Evolutionary conservation across 2,329 filamentous ascomycete genomes (phyloP).

Genomic region (Monilinia aucupariae): DNA sequence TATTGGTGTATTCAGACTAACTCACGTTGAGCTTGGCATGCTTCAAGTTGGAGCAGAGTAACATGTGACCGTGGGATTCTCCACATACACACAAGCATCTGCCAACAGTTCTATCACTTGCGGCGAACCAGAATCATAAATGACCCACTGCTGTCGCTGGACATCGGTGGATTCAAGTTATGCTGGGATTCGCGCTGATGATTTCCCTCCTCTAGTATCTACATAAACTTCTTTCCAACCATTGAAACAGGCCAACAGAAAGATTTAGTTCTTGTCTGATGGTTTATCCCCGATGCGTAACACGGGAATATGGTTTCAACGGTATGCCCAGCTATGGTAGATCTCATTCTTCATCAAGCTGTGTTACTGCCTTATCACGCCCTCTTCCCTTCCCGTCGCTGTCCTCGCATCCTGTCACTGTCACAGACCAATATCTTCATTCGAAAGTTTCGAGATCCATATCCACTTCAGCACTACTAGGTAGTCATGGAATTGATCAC

Average conservation of each 20-base stretch:
- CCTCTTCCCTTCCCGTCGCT: neutral
- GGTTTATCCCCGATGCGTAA: neutral
- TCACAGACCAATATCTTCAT: neutral
- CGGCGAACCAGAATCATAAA: neutral
- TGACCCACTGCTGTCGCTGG: neutral
- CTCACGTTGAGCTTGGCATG: neutral
- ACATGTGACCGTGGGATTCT: neutral
- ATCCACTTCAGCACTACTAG: neutral
- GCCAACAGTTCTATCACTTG: neutral
- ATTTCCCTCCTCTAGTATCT: neutral
- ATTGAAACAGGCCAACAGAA: neutral
- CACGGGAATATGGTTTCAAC: neutral
- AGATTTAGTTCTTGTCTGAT: neutral
- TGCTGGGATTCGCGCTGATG: neutral
- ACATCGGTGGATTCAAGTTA: neutral
- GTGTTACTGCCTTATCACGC: neutral
- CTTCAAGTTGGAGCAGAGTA: neutral
- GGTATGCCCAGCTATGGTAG: neutral
- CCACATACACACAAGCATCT: neutral
- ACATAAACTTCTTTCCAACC: neutral
- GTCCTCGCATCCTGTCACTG: neutral
- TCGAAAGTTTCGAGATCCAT: neutral
- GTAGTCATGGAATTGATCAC: neutral
- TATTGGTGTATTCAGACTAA: neutral
- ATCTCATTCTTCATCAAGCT: neutral